Conservation (phyloP, 805 yeast genomes). For the Brettanomyces nanus region DNA sequence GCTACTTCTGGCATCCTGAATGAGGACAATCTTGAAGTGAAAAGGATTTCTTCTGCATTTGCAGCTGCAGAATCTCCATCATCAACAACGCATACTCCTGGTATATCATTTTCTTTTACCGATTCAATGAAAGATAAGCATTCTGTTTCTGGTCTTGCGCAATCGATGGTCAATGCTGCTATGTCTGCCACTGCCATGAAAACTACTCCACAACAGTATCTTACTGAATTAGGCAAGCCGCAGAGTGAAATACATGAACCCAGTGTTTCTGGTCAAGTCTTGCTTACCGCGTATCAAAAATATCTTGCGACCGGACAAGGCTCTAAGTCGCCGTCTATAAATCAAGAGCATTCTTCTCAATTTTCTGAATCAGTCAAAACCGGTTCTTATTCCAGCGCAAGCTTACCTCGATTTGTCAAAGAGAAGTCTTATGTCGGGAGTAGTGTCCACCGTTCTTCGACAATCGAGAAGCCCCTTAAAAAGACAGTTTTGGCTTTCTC, state of each 20-base stretch:
- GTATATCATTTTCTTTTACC: background rate
- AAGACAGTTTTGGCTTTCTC: background rate
- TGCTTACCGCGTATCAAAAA: constrained; percentile 2
- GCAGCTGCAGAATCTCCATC: background rate
- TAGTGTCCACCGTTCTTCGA: no score
- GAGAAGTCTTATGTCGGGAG: no score
- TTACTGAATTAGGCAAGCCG: constrained; percentile 17
- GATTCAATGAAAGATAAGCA: constrained; percentile 1
- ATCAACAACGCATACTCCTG: background rate
- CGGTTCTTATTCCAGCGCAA: background rate
- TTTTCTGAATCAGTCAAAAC: background rate
- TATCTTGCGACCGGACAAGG: background rate
- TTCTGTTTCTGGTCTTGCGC: constrained; percentile 6
- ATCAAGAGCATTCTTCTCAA: background rate
- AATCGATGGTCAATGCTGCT: constrained; percentile 16
- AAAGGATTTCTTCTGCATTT: background rate
- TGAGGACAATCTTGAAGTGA: background rate
- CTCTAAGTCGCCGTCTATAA: background rate
- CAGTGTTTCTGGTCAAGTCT: background rate
- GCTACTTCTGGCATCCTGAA: background rate
- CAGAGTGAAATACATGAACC: constrained; percentile 4
- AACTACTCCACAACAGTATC: constrained; percentile 18
- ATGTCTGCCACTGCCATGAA: constrained; percentile 16
- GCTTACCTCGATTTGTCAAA: background rate
- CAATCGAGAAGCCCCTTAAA: background rate